phyloP scores from a whole-genome alignment of 1,139 yeast species.

The Fermentozyma sake region DNA sequence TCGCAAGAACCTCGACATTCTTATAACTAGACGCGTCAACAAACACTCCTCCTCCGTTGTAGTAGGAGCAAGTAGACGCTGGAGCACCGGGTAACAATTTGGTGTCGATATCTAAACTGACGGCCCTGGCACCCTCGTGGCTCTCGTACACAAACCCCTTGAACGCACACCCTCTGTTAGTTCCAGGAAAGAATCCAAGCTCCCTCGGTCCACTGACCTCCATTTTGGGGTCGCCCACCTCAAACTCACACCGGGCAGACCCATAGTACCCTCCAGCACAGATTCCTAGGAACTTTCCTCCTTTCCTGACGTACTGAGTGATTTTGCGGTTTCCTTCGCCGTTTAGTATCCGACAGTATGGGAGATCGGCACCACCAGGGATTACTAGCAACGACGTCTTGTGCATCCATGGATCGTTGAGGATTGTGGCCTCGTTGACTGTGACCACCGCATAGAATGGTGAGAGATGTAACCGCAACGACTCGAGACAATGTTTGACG shows the following conservation, averaged over 20 bases:
- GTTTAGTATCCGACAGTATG: slow-evolving; percentile 66
- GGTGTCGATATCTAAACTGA: slow-evolving; percentile 38
- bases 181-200: slow-evolving; percentile 75
- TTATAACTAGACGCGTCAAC: slow-evolving; percentile 61
- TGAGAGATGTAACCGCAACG: slow-evolving; percentile 69
- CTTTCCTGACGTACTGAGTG: slow-evolving; percentile 60
- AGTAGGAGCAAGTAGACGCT: slow-evolving; percentile 37
- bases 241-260: slow-evolving; percentile 75
- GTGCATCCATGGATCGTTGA: slow-evolving; percentile 82
- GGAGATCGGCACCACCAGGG: slow-evolving; percentile 97
- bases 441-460: slow-evolving; percentile 85
- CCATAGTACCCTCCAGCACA: slow-evolving; percentile 98
- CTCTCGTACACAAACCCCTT: slow-evolving; percentile 76
- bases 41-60: slow-evolving; percentile 88
- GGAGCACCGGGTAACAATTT: slow-evolving; percentile 21
- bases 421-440: slow-evolving; percentile 57
- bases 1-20: slow-evolving; percentile 68
- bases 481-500: slow-evolving; percentile 76
- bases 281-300: slow-evolving; percentile 81
- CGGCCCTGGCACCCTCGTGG: slow-evolving; percentile 71
- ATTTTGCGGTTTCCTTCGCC: slow-evolving; percentile 66
- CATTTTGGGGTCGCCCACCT: slow-evolving; percentile 59
- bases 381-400: slow-evolving; percentile 77
- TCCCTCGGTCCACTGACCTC: slow-evolving; percentile 89
- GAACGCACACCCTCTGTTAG: slow-evolving; percentile 74